phyloP scores from a whole-genome alignment of 495 filamentous ascomycete genomes.

The Trichoderma erinaceum region DNA sequence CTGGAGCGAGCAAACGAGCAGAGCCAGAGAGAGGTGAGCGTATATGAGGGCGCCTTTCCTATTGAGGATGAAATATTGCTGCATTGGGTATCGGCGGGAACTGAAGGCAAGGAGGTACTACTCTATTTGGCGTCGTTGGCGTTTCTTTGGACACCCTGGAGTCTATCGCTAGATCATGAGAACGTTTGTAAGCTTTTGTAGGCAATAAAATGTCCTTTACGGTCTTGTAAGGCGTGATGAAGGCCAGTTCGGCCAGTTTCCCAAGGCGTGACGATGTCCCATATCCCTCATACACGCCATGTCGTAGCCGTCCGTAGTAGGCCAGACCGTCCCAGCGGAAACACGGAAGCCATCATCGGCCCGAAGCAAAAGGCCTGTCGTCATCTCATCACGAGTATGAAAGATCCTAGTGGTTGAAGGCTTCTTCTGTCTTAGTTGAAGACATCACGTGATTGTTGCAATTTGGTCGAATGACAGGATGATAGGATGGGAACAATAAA shows the following conservation, averaged over 20 bases:
- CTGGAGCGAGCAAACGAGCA: background rate
- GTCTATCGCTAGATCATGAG: constrained; percentile 13
- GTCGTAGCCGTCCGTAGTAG: background rate
- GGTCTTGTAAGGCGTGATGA: background rate
- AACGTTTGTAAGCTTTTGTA: constrained; percentile 19
- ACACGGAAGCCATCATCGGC: background rate
- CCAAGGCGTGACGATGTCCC: background rate
- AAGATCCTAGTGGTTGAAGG: background rate
- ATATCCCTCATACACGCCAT: background rate
- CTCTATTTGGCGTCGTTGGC: constrained; percentile 12
- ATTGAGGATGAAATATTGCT: constrained; percentile 18
- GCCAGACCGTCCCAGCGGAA: background rate
- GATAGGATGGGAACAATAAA: no score
- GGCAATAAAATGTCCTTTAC: constrained; percentile 7
- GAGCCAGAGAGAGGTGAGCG: background rate
- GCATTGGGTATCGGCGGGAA: constrained; percentile 18
- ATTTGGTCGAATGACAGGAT: background rate
- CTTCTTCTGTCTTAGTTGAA: background rate
- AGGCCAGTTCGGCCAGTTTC: background rate
- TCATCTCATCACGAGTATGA: background rate
- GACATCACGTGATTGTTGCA: background rate
- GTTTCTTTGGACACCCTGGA: constrained; percentile 6
- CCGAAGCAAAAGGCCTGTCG: background rate
- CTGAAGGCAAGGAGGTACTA: constrained; percentile 15
- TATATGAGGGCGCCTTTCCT: constrained; percentile 15